phyloP scores from a whole-genome alignment of 768 basidiomycete genomes.

The Russula griseocarnosa region DNA sequence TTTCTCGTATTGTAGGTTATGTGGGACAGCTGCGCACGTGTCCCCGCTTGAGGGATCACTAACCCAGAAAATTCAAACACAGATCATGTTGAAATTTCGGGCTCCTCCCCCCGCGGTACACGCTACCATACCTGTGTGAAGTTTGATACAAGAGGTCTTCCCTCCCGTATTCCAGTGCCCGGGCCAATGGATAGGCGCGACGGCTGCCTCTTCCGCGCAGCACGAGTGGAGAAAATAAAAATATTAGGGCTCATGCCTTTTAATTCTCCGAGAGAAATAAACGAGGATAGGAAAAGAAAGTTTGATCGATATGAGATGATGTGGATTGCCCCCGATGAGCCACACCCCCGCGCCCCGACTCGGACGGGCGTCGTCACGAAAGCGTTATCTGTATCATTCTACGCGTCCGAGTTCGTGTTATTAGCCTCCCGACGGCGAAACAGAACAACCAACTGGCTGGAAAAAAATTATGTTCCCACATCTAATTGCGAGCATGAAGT shows the following conservation, averaged over 20 bases:
- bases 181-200: constrained; percentile 7
- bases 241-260: constrained; percentile 3
- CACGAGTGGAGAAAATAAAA: not conserved
- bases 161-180: constrained; percentile 14
- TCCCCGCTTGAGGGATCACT: constrained; percentile 7
- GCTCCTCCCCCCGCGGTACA: not conserved
- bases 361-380: constrained; percentile 4
- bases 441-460: not conserved
- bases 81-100: constrained; percentile 10
- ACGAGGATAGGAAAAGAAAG: constrained; percentile 19
- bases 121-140: constrained; percentile 9
- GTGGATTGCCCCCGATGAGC: constrained; percentile 6
- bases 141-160: not conserved
- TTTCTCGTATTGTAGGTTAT: not conserved
- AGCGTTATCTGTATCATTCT: not conserved
- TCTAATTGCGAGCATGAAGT: constrained; percentile 1
- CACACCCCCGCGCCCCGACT: not conserved
- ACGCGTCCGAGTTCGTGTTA: not conserved
- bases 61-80: constrained; percentile 10
- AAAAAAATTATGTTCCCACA: not conserved
- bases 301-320: constrained; percentile 25
- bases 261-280: constrained; percentile 20
- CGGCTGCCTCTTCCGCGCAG: constrained; percentile 18
- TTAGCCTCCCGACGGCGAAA: constrained; percentile 6
- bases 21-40: constrained; percentile 14